Conservation (phyloP, 2,329 filamentous ascomycete genomes). For the Epichloe bromicola region DNA sequence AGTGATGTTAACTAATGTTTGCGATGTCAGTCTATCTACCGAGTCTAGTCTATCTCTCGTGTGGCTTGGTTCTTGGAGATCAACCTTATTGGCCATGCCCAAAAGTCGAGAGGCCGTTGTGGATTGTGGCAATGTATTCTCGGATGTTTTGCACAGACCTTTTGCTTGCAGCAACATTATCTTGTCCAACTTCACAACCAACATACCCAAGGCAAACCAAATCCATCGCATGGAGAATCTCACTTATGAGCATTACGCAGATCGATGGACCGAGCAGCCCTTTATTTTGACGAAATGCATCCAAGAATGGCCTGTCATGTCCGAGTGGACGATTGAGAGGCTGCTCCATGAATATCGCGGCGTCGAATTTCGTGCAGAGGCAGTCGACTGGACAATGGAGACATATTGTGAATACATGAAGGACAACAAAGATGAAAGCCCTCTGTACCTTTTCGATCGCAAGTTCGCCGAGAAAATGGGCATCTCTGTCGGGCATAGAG, state of each 20-base stretch:
- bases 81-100: constrained; percentile 54
- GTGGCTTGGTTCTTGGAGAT: constrained; percentile 79
- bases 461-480: constrained; percentile 78
- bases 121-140: constrained; percentile 70
- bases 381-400: constrained; percentile 81
- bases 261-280: constrained; percentile 63
- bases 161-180: constrained; percentile 69
- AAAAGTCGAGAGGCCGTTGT: constrained; percentile 39
- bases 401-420: constrained; percentile 75
- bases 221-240: constrained; percentile 60
- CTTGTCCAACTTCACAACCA: constrained; percentile 50
- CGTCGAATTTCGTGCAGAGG: constrained; percentile 73
- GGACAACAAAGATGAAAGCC: constrained; percentile 70
- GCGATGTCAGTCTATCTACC: constrained; percentile 12
- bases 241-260: constrained; percentile 58
- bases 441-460: constrained; percentile 84
- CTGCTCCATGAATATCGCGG: constrained; percentile 52
- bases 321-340: constrained; percentile 57
- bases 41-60: constrained; percentile 21
- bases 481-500: constrained; percentile 44
- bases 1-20: not conserved
- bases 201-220: constrained; percentile 60
- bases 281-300: constrained; percentile 81
- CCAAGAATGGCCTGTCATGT: constrained; percentile 66
- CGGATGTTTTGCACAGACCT: constrained; percentile 78